Conservation (phyloP, 2,329 filamentous ascomycete genomes). For the Epichloe sylvatica region DNA sequence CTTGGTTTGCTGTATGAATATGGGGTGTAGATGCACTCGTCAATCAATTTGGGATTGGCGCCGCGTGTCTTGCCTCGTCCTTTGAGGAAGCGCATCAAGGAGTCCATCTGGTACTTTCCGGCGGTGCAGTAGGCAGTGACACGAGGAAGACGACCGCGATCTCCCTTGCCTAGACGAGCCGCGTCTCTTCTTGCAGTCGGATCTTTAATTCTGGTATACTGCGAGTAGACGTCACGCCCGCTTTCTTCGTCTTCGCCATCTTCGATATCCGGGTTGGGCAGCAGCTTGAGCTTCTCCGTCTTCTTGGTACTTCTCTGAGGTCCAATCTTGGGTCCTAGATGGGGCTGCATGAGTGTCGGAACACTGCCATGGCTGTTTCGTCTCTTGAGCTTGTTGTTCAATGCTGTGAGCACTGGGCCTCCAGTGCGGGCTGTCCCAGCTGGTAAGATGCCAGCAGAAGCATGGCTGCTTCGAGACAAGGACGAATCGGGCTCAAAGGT, state of each 20-base stretch:
- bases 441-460: slow-evolving; percentile 10
- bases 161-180: slow-evolving; percentile 81
- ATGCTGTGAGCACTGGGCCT: slow-evolving; percentile 54
- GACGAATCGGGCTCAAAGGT: slow-evolving; percentile 40
- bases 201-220: slow-evolving; percentile 96
- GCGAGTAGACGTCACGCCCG: slow-evolving; percentile 88
- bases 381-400: slow-evolving; percentile 78
- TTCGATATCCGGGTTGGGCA: slow-evolving; percentile 77
- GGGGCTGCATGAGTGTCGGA: slow-evolving; percentile 21
- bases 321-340: slow-evolving; percentile 57
- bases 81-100: slow-evolving; percentile 81
- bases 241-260: slow-evolving; percentile 75
- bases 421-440: slow-evolving; percentile 22
- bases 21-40: slow-evolving; percentile 94
- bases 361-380: slow-evolving; percentile 63
- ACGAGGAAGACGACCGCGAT: slow-evolving; percentile 70
- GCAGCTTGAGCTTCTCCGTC: slow-evolving; percentile 91
- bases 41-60: slow-evolving; percentile 79
- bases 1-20: slow-evolving; percentile 57
- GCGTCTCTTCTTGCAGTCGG: slow-evolving; percentile 85
- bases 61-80: slow-evolving; percentile 63
- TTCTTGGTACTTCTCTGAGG: slow-evolving; percentile 92
- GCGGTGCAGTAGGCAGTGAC: slow-evolving; percentile 97
- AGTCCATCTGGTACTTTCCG: slow-evolving; percentile 79
- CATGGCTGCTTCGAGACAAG: slow-evolving; percentile 11